Evolutionary conservation across 495 filamentous ascomycete species (phyloP).

Genomic region (Penicillium herquei): DNA sequence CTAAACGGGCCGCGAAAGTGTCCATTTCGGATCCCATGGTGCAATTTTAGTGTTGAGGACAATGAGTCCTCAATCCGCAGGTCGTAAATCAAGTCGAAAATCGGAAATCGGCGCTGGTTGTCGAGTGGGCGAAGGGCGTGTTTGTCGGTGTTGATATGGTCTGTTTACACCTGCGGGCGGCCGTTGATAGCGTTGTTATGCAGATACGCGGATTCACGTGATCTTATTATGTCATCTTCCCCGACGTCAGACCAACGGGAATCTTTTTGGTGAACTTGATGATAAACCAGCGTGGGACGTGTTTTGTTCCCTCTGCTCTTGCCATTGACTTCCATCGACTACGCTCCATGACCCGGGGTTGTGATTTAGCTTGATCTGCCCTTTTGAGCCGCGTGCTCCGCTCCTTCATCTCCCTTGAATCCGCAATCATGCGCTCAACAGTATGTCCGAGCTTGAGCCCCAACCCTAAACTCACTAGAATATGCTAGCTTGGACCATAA

Average conservation of each 20-base stretch:
- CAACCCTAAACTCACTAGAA: conserved; percentile 1
- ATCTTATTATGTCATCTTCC: conserved; percentile 20
- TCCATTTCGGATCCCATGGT: conserved; percentile 47
- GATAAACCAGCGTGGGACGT: conserved; percentile 8
- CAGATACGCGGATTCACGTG: conserved; percentile 32
- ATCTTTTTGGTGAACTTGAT: conserved; percentile 7
- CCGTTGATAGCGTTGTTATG: conserved; percentile 24
- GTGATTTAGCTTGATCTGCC: conserved; percentile 19
- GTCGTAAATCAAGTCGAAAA: not conserved
- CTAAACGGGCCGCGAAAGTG: conserved; percentile 69
- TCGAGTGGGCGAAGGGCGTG: conserved; percentile 9
- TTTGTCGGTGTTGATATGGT: conserved; percentile 21
- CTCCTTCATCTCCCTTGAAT: conserved; percentile 19
- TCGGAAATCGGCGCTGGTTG: conserved; percentile 7
- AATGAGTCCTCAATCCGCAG: conserved; percentile 1
- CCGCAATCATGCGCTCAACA: conserved; percentile 34
- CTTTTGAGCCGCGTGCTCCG: conserved; percentile 29
- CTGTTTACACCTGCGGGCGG: conserved; percentile 29
- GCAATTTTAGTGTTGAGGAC: conserved; percentile 4
- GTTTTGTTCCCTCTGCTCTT: conserved; percentile 7
- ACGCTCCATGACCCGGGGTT: conserved; percentile 27
- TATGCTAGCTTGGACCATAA: too few relatives aligned
- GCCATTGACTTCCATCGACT: conserved; percentile 12
- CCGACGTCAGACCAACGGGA: conserved; percentile 27
- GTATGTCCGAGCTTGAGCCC: conserved; percentile 24